phyloP scores from a whole-genome alignment of 257 asterid genomes.

The Solanum ossicruentum region DNA sequence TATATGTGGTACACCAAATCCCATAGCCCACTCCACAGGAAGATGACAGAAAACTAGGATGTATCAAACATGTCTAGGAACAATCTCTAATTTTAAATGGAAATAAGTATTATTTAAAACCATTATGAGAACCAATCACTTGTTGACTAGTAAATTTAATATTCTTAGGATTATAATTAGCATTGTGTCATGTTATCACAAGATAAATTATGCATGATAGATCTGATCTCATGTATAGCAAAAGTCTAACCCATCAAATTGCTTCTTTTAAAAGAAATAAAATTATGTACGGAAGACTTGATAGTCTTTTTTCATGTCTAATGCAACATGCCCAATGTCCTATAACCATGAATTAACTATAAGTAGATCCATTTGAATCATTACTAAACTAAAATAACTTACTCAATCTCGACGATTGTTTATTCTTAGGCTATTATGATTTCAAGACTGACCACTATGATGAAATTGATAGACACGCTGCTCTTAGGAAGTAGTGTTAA shows the following conservation, averaged over 20 bases:
- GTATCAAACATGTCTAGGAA: neutral
- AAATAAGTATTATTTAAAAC: neutral
- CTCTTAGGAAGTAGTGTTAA: too few relatives aligned
- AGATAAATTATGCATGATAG: neutral
- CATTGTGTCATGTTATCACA: neutral
- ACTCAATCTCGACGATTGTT: too few relatives aligned
- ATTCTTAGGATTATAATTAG: neutral
- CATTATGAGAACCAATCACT: neutral
- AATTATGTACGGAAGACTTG: neutral
- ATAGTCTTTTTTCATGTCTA: neutral
- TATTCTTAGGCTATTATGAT: too few relatives aligned
- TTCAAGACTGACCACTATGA: too few relatives aligned
- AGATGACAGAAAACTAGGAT: neutral
- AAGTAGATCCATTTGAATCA: too few relatives aligned
- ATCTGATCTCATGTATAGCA: neutral
- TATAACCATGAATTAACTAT: neutral
- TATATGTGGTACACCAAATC: neutral
- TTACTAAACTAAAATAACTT: too few relatives aligned
- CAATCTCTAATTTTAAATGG: neutral
- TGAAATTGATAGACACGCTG: too few relatives aligned
- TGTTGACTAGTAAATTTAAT: neutral
- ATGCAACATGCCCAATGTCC: neutral
- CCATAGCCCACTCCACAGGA: neutral
- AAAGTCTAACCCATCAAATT: neutral
- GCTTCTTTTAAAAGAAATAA: neutral